Conservation (phyloP, 2,329 filamentous ascomycete species). For the Xylaria sp. region DNA sequence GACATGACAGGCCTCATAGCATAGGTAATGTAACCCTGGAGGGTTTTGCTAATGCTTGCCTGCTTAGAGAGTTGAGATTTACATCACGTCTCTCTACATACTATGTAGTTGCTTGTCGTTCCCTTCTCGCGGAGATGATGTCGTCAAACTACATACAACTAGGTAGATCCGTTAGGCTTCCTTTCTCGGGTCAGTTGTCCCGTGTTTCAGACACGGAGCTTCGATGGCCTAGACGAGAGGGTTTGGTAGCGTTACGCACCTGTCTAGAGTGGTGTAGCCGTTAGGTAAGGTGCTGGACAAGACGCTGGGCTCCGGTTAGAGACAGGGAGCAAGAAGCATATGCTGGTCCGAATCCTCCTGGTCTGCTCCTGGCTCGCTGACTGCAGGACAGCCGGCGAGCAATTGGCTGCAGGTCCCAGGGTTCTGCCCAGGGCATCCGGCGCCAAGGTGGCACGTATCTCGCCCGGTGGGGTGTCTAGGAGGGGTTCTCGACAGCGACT, state of each 20-base stretch:
- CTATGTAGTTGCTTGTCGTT: background rate
- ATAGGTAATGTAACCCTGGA: slow-evolving; percentile 12
- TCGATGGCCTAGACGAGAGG: slow-evolving; percentile 6
- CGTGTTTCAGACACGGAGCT: slow-evolving; percentile 31
- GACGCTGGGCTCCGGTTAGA: slow-evolving; percentile 21
- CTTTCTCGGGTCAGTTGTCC: slow-evolving; percentile 23
- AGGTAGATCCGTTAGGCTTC: slow-evolving; percentile 2
- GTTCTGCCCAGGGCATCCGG: slow-evolving; percentile 17
- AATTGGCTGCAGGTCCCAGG: slow-evolving; percentile 28
- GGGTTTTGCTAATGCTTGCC: background rate
- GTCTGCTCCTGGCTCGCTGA: slow-evolving; percentile 4
- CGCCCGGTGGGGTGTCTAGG: slow-evolving; percentile 22
- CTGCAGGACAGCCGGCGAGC: slow-evolving; percentile 25
- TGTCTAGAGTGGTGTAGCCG: slow-evolving; percentile 7
- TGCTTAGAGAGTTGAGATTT: background rate
- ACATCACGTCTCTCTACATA: background rate
- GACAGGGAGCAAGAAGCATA: slow-evolving; percentile 17
- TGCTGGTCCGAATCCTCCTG: slow-evolving; percentile 33
- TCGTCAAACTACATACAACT: slow-evolving; percentile 4
- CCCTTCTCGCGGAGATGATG: slow-evolving; percentile 2
- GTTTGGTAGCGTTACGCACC: slow-evolving; percentile 5
- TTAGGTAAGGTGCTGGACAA: background rate
- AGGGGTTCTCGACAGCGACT: slow-evolving; percentile 25
- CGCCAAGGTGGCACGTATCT: slow-evolving; percentile 31
- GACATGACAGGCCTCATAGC: slow-evolving; percentile 6